Evolutionary conservation across 805 yeast species (phyloP).

Genomic region (Candida palmyrensis): DNA sequence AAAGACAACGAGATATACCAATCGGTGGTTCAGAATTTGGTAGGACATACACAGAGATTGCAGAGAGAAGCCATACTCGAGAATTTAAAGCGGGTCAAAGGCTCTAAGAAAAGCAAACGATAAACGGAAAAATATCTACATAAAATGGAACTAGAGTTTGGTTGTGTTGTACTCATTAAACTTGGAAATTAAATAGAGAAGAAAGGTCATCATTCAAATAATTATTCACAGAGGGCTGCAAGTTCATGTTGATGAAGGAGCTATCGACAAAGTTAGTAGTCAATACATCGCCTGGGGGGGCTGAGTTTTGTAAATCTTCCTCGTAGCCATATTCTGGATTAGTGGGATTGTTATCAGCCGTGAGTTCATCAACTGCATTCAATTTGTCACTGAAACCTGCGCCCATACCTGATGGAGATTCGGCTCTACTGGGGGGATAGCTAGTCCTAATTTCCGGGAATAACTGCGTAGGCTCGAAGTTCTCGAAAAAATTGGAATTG

Average conservation of each 20-base stretch:
- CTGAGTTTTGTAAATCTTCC: too few relatives aligned
- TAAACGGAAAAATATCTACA: background rate
- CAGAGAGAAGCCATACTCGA: slow-evolving; percentile 45
- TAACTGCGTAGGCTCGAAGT: slow-evolving; percentile 54
- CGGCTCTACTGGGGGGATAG: slow-evolving; percentile 32
- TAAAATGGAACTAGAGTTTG: background rate
- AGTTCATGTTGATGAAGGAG: slow-evolving; percentile 38
- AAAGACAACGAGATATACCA: slow-evolving; percentile 76
- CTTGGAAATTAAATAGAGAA: slow-evolving; percentile 24
- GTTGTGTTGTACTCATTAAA: slow-evolving; percentile 4
- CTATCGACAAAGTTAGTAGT: slow-evolving; percentile 37
- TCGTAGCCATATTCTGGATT: slow-evolving; percentile 1
- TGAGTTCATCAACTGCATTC: background rate
- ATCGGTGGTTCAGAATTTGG: slow-evolving; percentile 80
- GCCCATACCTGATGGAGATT: slow-evolving; percentile 27
- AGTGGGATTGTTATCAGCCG: slow-evolving; percentile 2
- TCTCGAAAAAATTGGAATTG: slow-evolving; percentile 40
- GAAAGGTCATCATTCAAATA: slow-evolving; percentile 20
- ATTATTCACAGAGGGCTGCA: slow-evolving; percentile 30
- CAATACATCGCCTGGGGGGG: slow-evolving; percentile 25
- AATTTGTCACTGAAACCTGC: too few relatives aligned
- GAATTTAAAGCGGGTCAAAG: slow-evolving; percentile 24
- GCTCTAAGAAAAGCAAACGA: background rate
- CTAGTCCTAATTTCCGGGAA: slow-evolving; percentile 41
- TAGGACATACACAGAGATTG: slow-evolving; percentile 83